These are phyloP conservation scores for Stylonectria norvegica DNA, from an alignment of 2,329 filamentous ascomycete genomes.

Conservation along the genomic window DNA sequence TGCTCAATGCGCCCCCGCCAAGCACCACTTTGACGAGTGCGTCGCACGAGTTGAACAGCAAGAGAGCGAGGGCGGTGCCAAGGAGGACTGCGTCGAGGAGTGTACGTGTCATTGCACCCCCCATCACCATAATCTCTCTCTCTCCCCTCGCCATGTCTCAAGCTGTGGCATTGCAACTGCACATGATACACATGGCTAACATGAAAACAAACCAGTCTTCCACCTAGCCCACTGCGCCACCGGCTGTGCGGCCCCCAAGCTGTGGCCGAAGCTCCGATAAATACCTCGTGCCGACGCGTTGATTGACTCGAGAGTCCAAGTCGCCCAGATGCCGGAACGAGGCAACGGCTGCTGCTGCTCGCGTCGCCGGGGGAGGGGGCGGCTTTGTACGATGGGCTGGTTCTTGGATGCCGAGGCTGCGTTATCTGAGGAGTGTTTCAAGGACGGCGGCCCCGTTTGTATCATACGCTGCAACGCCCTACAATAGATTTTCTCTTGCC, in stretches of 20 bases:
- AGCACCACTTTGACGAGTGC: constrained; percentile 99
- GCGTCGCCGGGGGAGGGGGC: constrained; percentile 10
- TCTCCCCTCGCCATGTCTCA: too few species aligned
- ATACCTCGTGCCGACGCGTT: constrained; percentile 20
- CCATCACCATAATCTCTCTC: constrained; percentile 12
- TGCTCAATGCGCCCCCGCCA: constrained; percentile 76
- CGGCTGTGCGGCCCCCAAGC: constrained; percentile 91
- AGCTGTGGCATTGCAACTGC: too few species aligned
- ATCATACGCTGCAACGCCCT: constrained; percentile 32
- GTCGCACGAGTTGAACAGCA: constrained; percentile 75
- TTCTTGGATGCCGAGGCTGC: constrained; percentile 17
- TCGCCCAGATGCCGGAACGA: constrained; percentile 21
- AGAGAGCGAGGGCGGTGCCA: constrained; percentile 67
- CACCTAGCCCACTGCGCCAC: constrained; percentile 95
- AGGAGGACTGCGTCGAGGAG: constrained; percentile 98
- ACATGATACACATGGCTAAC: constrained; percentile 13
- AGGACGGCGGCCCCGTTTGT: constrained; percentile 25
- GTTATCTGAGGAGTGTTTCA: constrained; percentile 14
- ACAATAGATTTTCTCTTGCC: constrained; percentile 31
- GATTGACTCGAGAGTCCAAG: constrained; percentile 18
- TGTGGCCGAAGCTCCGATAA: constrained; percentile 92
- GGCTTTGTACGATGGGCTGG: constrained; percentile 25
- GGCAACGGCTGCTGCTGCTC: constrained; percentile 15
- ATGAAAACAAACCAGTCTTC: constrained; percentile 72
- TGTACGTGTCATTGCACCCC: constrained; percentile 64